Evolutionary conservation across 495 filamentous ascomycete genomes (phyloP).

Genomic region (Neurospora tetraspora): DNA sequence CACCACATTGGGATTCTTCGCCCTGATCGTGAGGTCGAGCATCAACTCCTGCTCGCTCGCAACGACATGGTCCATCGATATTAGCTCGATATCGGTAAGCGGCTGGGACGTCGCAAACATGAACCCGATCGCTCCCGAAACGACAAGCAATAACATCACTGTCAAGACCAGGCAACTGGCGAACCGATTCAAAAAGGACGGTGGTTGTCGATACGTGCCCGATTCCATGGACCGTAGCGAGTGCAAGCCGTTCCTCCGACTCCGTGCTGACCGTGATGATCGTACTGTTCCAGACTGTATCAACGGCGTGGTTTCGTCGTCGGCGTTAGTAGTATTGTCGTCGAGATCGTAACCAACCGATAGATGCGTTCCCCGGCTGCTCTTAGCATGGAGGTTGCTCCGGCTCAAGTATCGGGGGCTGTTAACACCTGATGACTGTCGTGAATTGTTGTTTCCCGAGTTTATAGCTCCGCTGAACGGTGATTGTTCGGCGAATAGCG

Average conservation of each 20-base stretch:
- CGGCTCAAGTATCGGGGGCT: constrained; percentile 33
- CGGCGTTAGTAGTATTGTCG: constrained; percentile 52
- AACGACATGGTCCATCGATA: constrained; percentile 76
- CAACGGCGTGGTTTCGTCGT: constrained; percentile 85
- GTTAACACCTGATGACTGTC: constrained; percentile 54
- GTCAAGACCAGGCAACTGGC: constrained; percentile 70
- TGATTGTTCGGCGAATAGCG: constrained; percentile 68
- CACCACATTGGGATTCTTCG: constrained; percentile 85
- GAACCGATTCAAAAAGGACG: constrained; percentile 58
- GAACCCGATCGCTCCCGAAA: constrained; percentile 75
- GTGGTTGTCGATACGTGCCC: constrained; percentile 51
- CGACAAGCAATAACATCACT: constrained; percentile 62
- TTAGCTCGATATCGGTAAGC: constrained; percentile 61
- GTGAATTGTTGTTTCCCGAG: constrained; percentile 31
- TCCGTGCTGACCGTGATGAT: constrained; percentile 49
- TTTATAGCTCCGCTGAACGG: constrained; percentile 40
- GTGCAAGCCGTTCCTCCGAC: constrained; percentile 40
- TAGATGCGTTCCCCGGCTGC: constrained; percentile 17
- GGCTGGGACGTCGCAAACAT: constrained; percentile 86
- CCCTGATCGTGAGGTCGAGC: constrained; percentile 81
- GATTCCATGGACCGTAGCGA: constrained; percentile 66
- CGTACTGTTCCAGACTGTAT: constrained; percentile 41
- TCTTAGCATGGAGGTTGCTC: constrained; percentile 13
- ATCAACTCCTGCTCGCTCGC: constrained; percentile 93
- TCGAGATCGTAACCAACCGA: constrained; percentile 43